phyloP scores from a whole-genome alignment of 2,329 filamentous ascomycete genomes.

The Diaporthe batatas region DNA sequence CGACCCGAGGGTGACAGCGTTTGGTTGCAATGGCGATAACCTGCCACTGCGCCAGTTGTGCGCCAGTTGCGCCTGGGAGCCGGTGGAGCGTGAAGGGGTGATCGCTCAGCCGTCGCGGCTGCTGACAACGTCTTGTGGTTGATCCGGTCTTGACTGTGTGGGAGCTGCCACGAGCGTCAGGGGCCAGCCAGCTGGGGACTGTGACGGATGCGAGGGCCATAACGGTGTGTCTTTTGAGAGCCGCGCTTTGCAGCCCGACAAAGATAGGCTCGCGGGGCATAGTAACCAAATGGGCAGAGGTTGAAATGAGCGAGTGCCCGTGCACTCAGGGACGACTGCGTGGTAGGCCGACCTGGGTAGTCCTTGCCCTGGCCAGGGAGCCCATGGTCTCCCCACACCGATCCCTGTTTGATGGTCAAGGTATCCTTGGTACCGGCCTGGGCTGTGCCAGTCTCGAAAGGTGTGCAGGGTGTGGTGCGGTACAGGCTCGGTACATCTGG shows the following conservation, averaged over 20 bases:
- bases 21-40: slow-evolving; percentile 7
- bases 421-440: neutral
- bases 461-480: neutral
- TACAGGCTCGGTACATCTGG: slow-evolving; percentile 23
- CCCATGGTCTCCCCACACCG: slow-evolving; percentile 22
- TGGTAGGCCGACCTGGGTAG: neutral
- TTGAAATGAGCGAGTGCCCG: slow-evolving; percentile 34
- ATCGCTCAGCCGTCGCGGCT: neutral
- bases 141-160: neutral
- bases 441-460: slow-evolving; percentile 7
- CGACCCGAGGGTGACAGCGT: neutral
- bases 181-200: slow-evolving; percentile 6
- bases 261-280: slow-evolving; percentile 20
- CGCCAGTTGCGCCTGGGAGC: neutral
- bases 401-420: slow-evolving; percentile 20
- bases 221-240: slow-evolving; percentile 12
- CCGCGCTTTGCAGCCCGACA: slow-evolving; percentile 27
- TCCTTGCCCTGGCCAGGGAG: slow-evolving; percentile 14
- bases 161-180: neutral
- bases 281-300: slow-evolving; percentile 25
- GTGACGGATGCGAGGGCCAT: neutral
- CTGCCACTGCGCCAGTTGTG: neutral
- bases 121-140: neutral
- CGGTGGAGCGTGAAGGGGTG: neutral
- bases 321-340: slow-evolving; percentile 26